phyloP scores from a whole-genome alignment of 805 yeast genomes.

The Nakazawaea sp. region DNA sequence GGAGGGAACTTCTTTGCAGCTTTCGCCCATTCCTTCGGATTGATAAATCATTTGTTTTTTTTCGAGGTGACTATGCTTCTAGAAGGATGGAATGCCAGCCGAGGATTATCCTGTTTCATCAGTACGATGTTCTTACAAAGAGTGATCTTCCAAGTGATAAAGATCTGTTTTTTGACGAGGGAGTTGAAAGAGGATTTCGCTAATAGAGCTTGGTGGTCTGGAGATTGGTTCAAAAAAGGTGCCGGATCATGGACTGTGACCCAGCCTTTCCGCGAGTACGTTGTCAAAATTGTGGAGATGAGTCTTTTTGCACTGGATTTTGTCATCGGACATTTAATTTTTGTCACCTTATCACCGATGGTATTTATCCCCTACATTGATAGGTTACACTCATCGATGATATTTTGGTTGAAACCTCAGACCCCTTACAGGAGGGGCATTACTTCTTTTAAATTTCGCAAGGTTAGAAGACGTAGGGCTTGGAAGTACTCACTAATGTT shows the following conservation, averaged over 20 bases:
- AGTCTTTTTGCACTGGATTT: slow-evolving; percentile 42
- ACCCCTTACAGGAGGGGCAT: slow-evolving; percentile 30
- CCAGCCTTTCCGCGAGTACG: slow-evolving; percentile 39
- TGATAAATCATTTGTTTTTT: slow-evolving; percentile 25
- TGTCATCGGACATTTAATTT: slow-evolving; percentile 33
- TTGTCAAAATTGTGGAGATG: slow-evolving; percentile 39
- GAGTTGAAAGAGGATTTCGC: slow-evolving; percentile 34
- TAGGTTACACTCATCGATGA: slow-evolving; percentile 39
- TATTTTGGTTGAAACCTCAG: slow-evolving; percentile 42
- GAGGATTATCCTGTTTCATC: slow-evolving; percentile 32
- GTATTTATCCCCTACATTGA: slow-evolving; percentile 40
- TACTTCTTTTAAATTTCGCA: slow-evolving; percentile 12
- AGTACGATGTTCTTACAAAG: slow-evolving; percentile 31
- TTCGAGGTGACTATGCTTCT: slow-evolving; percentile 31
- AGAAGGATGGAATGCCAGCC: slow-evolving; percentile 34
- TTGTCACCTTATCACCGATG: slow-evolving; percentile 31
- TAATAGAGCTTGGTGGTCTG: slow-evolving; percentile 50
- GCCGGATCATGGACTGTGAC: slow-evolving; percentile 30
- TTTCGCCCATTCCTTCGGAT: slow-evolving; percentile 28
- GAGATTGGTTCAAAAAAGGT: slow-evolving; percentile 35
- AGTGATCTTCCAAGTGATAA: slow-evolving; percentile 25
- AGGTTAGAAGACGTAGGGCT: slow-evolving; percentile 33
- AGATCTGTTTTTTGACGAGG: slow-evolving; percentile 28
- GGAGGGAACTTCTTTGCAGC: slow-evolving; percentile 32
- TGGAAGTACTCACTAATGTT: slow-evolving; percentile 31